Evolutionary conservation across 305 asterid genomes (phyloP), one percentile per base, ranked within the genome.

Genomic region (Fraxinus dipetala): DNA sequence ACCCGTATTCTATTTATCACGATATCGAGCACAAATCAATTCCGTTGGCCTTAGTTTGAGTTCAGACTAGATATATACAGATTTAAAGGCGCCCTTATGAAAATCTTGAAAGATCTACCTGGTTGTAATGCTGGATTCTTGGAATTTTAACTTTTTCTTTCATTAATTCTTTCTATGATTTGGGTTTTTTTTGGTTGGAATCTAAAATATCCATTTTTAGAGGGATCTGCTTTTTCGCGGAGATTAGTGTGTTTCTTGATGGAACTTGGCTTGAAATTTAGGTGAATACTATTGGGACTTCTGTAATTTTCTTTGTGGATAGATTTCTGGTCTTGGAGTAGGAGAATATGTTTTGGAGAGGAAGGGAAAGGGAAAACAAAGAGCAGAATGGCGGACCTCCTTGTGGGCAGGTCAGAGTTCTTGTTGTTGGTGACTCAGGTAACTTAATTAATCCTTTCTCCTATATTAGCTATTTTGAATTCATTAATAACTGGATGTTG

Each of bases 381-480:
- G 91, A 94, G 83, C 91, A 83, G 67, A 91, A 89, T 87, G 94
- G 93, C 16, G 97, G 97, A 26, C 99, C 98, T 78, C 99, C 93
- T 74, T 91, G 91, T 86, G 98, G 99, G 80, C 97, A 94, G 90
- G 95, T 95, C 86, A 86, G 98, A 83, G 99, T 95, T 75, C 92
- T 94, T 65, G 90, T 94, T 89, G 96, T 94, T 80, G 98, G 98
- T 56, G 91, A 89, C 76, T 87, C 90, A 82, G 91, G 91, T 89
- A 77, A 30, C 34, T 63, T 3, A 63, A 9, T 9, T 61, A 18
- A 6, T 61, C 31, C 26, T 20, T 61, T 20, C 6, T 3, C 69
- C n/a, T 56, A 56, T 61, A 31, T 61, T 61, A 8, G 30, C 14
- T 22, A 24, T 61, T 61, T 61, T 7, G 72, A 61, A 24, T 61